Base-by-base conservation (phyloP, 257 asterid genomes). In the Cynanchum wilfordii region DNA sequence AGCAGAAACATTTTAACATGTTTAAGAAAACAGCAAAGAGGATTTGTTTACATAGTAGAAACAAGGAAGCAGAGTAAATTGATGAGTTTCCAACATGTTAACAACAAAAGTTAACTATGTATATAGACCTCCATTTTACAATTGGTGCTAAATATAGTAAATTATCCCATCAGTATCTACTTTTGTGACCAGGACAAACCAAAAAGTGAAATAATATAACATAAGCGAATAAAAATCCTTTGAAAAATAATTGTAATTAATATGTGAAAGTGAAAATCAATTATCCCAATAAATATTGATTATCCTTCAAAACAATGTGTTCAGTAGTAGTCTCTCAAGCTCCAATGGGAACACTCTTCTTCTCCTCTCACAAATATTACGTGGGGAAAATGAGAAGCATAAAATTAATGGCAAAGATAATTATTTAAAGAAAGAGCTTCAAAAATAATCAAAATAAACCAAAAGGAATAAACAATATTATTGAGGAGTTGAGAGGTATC, bases 11-110 rank as follows among this genome's bases (percentile, higher is more conserved):
- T 52, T 51, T 52, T 51, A 44, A 70, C 49, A 38, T 36, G 49
- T 36, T 36, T 19, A 64, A 56, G 66, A 42, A 71, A 40, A 71
- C 42, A 71, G 27, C 66, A 70, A 70, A 54, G 54, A 38, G 44
- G 7, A 22, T 15, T 36, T 25, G n/a, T 54, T 20, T 2, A 54
- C 22, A 5, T 54, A 54, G 58, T 52, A 56, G 13, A 42, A n/a
- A 38, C 13, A 16, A 24, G 9, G 56, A 15, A 40, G 15, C 24
- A 8, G 38, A 36, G 22, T 2, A 5, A 54, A 71, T 10, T 1
- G 27, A 42, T 40, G 33, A n/a, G 24, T 54, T 71, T 56, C 66
- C 55, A 12, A 71, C 42, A 56, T 10, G 10, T 55, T 3, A 55
- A 66, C 38, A 20, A 54, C 9, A 54, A 7, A 25, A 19, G 7